Evolutionary conservation across 2,329 filamentous ascomycete genomes (phyloP).

Genomic region (Huntiella decipiens): DNA sequence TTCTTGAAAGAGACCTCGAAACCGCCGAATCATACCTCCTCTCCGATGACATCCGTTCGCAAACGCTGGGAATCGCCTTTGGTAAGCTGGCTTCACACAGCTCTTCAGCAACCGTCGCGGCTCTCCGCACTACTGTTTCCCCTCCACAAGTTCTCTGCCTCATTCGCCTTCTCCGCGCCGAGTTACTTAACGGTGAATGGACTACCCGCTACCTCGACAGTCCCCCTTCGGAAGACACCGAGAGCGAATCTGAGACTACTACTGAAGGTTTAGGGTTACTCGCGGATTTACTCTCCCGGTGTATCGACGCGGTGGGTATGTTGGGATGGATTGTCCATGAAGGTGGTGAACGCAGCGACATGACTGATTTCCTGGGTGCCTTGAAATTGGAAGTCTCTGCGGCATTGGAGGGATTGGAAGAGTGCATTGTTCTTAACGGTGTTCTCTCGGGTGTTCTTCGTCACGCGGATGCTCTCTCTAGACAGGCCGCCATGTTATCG

Average conservation of each 20-base stretch:
- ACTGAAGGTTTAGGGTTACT: conserved; percentile 54
- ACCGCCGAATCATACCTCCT: conserved; percentile 50
- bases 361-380: conserved; percentile 40
- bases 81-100: conserved; percentile 51
- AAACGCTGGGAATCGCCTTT: conserved; percentile 48
- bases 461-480: conserved; percentile 28
- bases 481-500: conserved; percentile 9
- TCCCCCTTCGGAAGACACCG: conserved; percentile 21
- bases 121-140: conserved; percentile 42
- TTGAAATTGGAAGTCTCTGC: conserved; percentile 51
- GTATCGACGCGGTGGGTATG: conserved; percentile 56
- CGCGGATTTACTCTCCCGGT: conserved; percentile 50
- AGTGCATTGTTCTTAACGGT: conserved; percentile 45
- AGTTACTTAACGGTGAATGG: conserved; percentile 59
- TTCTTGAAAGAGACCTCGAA: conserved; percentile 45
- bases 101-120: conserved; percentile 36
- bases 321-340: conserved; percentile 53
- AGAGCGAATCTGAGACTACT: conserved; percentile 24
- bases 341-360: neutral
- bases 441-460: conserved; percentile 47
- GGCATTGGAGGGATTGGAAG: conserved; percentile 52
- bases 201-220: conserved; percentile 49
- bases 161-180: conserved; percentile 52
- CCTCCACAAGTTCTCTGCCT: conserved; percentile 52
- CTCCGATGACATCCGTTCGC: conserved; percentile 36